Conservation (phyloP, 805 yeast genomes). For the Isabelozyma heimii region DNA sequence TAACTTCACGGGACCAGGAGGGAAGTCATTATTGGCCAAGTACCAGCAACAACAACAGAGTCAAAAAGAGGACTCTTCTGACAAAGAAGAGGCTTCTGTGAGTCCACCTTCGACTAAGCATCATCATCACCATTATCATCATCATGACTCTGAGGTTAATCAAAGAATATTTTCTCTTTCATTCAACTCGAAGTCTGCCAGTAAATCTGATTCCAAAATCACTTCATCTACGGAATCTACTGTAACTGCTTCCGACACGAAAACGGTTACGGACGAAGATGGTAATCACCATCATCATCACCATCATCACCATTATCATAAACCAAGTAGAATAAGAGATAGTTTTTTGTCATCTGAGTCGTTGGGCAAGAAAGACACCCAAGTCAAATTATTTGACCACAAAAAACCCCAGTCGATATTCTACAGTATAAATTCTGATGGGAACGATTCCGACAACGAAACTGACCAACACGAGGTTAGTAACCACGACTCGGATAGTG, state of each 20-base stretch:
- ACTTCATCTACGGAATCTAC: neutral
- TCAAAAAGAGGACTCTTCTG: neutral
- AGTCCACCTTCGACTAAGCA: constrained; percentile 1
- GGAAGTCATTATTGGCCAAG: constrained; percentile 12
- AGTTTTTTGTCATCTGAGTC: neutral
- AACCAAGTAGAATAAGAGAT: neutral
- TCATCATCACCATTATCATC: neutral
- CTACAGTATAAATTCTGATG: neutral
- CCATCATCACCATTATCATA: neutral
- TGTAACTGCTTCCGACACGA: neutral
- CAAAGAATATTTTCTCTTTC: neutral
- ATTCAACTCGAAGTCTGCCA: neutral
- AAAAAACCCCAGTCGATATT: neutral
- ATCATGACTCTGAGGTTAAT: neutral
- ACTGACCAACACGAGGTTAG: constrained; percentile 10
- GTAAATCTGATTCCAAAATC: neutral
- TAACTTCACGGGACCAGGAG: constrained; percentile 7
- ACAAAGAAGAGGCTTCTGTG: constrained; percentile 2
- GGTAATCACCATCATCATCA: neutral
- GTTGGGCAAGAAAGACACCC: neutral
- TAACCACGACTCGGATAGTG: constrained; percentile 7
- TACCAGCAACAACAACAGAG: constrained; percentile 6
- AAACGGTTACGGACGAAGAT: neutral
- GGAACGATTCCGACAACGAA: neutral
- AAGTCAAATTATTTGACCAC: neutral